phyloP scores from a whole-genome alignment of 495 filamentous ascomycete genomes.

The Penicillium robsamsonii region DNA sequence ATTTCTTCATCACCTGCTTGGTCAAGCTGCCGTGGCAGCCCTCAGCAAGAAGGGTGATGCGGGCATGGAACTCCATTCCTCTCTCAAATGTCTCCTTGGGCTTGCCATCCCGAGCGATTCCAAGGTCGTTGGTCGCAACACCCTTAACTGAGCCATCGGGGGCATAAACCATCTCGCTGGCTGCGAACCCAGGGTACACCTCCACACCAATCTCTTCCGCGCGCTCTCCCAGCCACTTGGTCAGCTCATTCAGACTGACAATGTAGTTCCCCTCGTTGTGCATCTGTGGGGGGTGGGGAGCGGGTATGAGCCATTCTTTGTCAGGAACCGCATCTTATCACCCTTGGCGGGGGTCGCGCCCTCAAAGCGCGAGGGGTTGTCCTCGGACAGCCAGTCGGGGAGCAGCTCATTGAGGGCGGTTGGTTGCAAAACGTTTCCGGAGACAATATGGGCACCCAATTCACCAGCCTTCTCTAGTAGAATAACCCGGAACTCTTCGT shows the following conservation, averaged over 20 bases:
- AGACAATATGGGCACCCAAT: constrained; percentile 91
- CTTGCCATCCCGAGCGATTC: constrained; percentile 74
- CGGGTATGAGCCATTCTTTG: constrained; percentile 72
- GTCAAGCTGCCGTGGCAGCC: constrained; percentile 95
- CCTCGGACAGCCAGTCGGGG: constrained; percentile 87
- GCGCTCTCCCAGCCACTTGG: constrained; percentile 91
- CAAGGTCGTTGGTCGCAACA: constrained; percentile 94
- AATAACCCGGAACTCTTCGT: constrained; percentile 91
- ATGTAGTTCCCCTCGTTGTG: constrained; percentile 98
- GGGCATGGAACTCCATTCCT: constrained; percentile 97
- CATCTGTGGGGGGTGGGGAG: constrained; percentile 96
- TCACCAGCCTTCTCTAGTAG: constrained; percentile 95
- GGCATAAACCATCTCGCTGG: constrained; percentile 86
- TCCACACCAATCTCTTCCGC: constrained; percentile 99
- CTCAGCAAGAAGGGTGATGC: constrained; percentile 90
- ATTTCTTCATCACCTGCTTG: constrained; percentile 95
- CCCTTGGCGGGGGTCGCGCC: constrained; percentile 74
- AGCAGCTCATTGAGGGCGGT: constrained; percentile 85
- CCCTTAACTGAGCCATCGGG: constrained; percentile 85
- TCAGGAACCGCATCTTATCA: constrained; percentile 93
- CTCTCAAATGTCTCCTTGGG: constrained; percentile 90
- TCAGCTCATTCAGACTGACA: constrained; percentile 87
- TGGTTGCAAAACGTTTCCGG: constrained; percentile 92
- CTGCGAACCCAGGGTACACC: constrained; percentile 93
- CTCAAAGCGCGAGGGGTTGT: constrained; percentile 82